A percentile compares a stretch with the other conserved stretches of the same genome.
phyloP scores from a whole-genome alignment of 164 flowering plant species.

The Stephania cephalantha region DNA sequence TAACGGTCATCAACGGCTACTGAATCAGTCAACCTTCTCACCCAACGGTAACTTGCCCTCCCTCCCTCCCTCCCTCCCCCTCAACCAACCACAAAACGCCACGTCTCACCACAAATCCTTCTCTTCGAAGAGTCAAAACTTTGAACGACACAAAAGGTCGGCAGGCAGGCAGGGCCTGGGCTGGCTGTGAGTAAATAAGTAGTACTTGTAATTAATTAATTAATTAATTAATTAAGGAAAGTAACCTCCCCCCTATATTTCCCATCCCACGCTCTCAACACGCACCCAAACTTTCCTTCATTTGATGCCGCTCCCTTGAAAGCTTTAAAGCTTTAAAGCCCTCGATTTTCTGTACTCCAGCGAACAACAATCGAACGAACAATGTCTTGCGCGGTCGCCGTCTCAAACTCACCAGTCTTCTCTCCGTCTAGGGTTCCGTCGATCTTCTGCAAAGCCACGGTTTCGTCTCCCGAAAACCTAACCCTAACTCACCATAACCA shows the following conservation, averaged over 20 bases:
- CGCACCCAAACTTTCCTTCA: not conserved
- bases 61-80: too few relatives aligned
- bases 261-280: not conserved
- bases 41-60: slow-evolving; percentile 5
- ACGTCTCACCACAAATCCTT: not conserved
- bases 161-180: too few relatives aligned
- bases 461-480: slow-evolving; percentile 22
- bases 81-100: not conserved
- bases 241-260: too few relatives aligned
- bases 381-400: slow-evolving; percentile 40
- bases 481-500: slow-evolving; percentile 1
- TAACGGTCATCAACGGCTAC: slow-evolving; percentile 15
- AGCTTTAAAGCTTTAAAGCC: not conserved
- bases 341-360: too few relatives aligned
- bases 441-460: slow-evolving; percentile 21
- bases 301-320: not conserved
- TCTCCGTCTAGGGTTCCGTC: slow-evolving; percentile 22
- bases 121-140: not conserved
- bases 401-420: slow-evolving; percentile 37
- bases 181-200: too few relatives aligned
- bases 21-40: not conserved
- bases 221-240: not conserved
- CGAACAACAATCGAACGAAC: not conserved
- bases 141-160: slow-evolving; percentile 10
- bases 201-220: too few relatives aligned